Percentiles rank a stretch among this genome's conserved stretches.
Conservation (phyloP, 441 rosid species). For the Gossypium laxum region DNA sequence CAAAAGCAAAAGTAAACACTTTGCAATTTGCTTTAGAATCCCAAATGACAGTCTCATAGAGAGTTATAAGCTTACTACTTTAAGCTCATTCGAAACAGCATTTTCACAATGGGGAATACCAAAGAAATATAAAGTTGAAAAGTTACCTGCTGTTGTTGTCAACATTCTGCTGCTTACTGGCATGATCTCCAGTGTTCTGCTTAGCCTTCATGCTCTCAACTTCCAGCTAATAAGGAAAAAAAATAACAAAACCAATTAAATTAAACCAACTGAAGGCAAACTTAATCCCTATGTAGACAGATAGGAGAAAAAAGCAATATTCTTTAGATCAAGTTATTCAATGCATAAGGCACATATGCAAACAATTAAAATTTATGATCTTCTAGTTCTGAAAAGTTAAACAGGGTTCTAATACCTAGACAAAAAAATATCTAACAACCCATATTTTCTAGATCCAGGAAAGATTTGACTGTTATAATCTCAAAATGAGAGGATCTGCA, state of each 20-base stretch:
- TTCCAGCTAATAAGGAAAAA: constrained; percentile 44
- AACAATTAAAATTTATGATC: neutral
- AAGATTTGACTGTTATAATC: neutral
- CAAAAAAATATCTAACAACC: neutral
- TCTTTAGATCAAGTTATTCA: neutral
- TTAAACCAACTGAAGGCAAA: constrained; percentile 8
- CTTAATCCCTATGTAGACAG: neutral
- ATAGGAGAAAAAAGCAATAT: neutral
- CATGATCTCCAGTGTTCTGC: constrained; percentile 32
- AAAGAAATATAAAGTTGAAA: constrained; percentile 1
- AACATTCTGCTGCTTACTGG: constrained; percentile 19
- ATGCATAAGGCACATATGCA: neutral
- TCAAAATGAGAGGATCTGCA: neutral
- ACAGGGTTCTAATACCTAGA: neutral
- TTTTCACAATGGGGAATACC: neutral
- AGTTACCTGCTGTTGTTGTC: constrained; percentile 40
- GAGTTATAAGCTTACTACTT: neutral
- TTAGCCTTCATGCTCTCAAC: constrained; percentile 47
- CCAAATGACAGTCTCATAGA: neutral
- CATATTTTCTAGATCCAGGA: neutral
- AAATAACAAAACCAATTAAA: constrained; percentile 6
- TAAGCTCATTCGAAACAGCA: constrained; percentile 1
- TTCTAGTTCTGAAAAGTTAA: neutral
- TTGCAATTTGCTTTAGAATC: neutral
- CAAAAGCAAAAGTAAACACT: neutral